Evolutionary conservation across 1,139 yeast species (phyloP), one percentile per base, ranked within the genome.

Genomic region (Candida sojae): DNA sequence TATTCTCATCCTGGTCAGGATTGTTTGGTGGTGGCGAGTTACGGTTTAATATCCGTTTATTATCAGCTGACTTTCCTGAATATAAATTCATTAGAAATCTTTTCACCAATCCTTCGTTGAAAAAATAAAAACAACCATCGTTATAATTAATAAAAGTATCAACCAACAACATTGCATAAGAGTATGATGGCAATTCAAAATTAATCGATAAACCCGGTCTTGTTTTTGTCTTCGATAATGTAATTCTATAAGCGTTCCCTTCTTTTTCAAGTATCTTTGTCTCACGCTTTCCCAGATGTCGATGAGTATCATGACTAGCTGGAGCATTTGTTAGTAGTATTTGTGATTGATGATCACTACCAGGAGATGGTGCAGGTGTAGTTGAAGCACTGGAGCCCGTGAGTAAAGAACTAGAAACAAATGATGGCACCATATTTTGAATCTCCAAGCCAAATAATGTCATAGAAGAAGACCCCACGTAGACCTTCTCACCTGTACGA

Each of bases 71-170:
- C 33, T 71, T 73, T 6, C 80, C 80, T 2, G 77, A 65, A 60
- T 85, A 87, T 31, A 86, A 71, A 51, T 84, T 77, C 69, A 82
- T 78, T 45, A 86, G 62, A 53, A 82, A 84, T 53, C 80, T 79
- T 59, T 86, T 86, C 29, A 86, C 88, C 30, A 86, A 61, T 0
- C 95, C 95, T 60, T 87, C 92, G 61, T 89, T 89, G 69, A 88
- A 87, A 60, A 88, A 88, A 65, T 89, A 89, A 63, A 88, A 89
- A 57, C 96, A 87, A 1, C 93, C 95, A 61, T 87, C 93, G 57
- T 88, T 85, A 60, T 86, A 88, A 46, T 85, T 84, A 50, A 88
- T 80, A 57, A 88, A 88, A 0, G 89, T 84, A 58, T 86, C 93
- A 12, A 87, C 87, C 48, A 88, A 70, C 11, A 84, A 65, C 79